phyloP scores from a whole-genome alignment of 495 filamentous ascomycete species.

The Penicillium waksmanii region DNA sequence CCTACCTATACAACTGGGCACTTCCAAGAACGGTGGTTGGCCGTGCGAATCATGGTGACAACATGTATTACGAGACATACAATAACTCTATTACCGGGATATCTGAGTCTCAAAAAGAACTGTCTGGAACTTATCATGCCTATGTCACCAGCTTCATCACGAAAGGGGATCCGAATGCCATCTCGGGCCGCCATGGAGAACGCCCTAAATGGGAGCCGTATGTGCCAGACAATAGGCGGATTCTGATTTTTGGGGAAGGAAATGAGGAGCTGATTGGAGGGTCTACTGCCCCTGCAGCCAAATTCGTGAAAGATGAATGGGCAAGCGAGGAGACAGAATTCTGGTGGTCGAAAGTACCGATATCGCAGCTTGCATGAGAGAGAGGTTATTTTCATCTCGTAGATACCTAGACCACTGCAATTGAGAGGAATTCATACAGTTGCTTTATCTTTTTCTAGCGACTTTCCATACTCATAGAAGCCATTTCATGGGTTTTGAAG shows the following conservation, averaged over 20 bases:
- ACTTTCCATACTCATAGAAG: too few species aligned
- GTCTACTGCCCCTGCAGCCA: slow-evolving; percentile 44
- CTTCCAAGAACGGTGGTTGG: slow-evolving; percentile 48
- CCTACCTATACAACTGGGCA: slow-evolving; percentile 65
- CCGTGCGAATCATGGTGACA: slow-evolving; percentile 63
- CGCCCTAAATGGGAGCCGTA: slow-evolving; percentile 40
- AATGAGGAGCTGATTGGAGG: slow-evolving; percentile 61
- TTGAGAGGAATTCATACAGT: too few species aligned
- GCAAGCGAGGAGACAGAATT: slow-evolving; percentile 56
- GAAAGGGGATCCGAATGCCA: slow-evolving; percentile 54
- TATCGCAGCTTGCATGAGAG: slow-evolving; percentile 33
- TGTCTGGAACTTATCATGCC: slow-evolving; percentile 57
- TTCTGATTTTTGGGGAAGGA: slow-evolving; percentile 63
- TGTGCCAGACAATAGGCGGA: slow-evolving; percentile 15
- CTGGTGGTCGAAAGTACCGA: slow-evolving; percentile 54
- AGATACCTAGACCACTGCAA: neutral
- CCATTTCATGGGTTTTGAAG: slow-evolving; percentile 5
- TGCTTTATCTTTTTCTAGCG: too few species aligned
- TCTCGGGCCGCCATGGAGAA: slow-evolving; percentile 27
- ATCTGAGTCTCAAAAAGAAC: slow-evolving; percentile 47
- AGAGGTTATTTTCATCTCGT: neutral
- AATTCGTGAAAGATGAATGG: slow-evolving; percentile 47
- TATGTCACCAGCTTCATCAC: slow-evolving; percentile 60
- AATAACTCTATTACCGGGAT: slow-evolving; percentile 44
- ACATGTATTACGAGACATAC: slow-evolving; percentile 59